Base-by-base conservation (phyloP, 768 basidiomycete species). In the Pilatotrama ljubarskyi region DNA sequence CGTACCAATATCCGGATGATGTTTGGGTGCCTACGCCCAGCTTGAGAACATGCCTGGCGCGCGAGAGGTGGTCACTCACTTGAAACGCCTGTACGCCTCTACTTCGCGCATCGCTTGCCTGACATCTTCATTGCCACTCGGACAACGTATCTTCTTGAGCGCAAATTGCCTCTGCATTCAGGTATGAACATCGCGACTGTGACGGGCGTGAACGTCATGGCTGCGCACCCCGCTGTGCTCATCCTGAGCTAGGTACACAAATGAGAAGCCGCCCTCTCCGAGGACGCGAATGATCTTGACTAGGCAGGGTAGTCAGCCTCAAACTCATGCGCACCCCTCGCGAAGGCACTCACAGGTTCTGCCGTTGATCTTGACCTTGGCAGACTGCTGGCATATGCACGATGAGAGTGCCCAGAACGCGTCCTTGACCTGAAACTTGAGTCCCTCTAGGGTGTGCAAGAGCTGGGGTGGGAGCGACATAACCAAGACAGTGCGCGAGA, bases 211-310 rank as follows among this genome's bases (percentile, higher is more conserved):
- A 49, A 13, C 11, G 20, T 13, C 20, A 48, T 7, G 47, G 60
- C 22, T 37, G 77, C 87, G 67, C 69, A 92, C 91, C 51, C 90
- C 90, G 67, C 91, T 93, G 60, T 83, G 80, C 67, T 93, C 91
- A 72, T 94, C 92, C 72, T 92, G 90, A 3, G 88, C 91, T 32
- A 91, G 80, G 72, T 94, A 93, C 8, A 95, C 93, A 68, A 93
- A 95, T 29, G 90, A 92, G 79, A 95, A 95, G 7, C 93, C 96
- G 14, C 97, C 96, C 76, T 98, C 97, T 26, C 97, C 97, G 9
- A 99, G 84, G 11, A 98, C 87, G 61, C 90, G 93, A 50, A 95
- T 76, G 52, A 99, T 91, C 70, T 92, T 88, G 76, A 95, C 91
- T 93, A 66, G 11, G 51, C 43, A 7, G 42, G 10, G 1, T 20